Evolutionary conservation across 179 eudicot genomes (phyloP), one percentile per base, ranked within the genome.

Genomic region (Beta macrorhiza): DNA sequence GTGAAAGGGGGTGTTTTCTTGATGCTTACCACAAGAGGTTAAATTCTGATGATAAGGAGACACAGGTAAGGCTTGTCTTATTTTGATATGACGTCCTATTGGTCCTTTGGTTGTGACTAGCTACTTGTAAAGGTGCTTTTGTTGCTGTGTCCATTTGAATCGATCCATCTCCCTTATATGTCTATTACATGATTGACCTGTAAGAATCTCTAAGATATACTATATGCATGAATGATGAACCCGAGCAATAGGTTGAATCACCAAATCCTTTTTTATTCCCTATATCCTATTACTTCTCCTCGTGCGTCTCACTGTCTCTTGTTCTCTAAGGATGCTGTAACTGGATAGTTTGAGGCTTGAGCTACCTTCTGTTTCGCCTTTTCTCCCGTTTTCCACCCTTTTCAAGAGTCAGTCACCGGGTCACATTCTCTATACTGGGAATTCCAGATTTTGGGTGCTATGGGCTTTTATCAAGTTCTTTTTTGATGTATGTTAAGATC

Each of bases 1-100:
- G 88, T 79, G 98, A 96, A 87, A 90, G 98, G 85, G 93, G 85
- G 73, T 90, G 94, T 79, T 89, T 96, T 73, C 78, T 96, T 19
- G 81, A 86, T 76, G 99, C 99, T 77, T 96, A 96, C 87, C 90
- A 91, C 89, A 96, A 91, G 89, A 91, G 97, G 84, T 88, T 96
- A 76, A 91, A 94, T 79, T 94, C 97, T 70, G 94, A 90, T 83
- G 90, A 92, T 87, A n/a, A 80, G 87, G 92, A 92, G 81, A 91
- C 92, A 84, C 97, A 96, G 90, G 99, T 94, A 83, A 85, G 87
- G 87, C 13, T 69, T 65, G 0, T 65, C 63, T 14, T 45, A 51
- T n/a, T 29, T 75, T 56, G 7, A 17, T 16, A 58, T 81, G 44
- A 79, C 75, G 52, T 83, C 19, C 71, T 70, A 12, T 20, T 44